These are phyloP conservation scores for Debaryomyces singareniensis DNA, from an alignment of 1,139 yeast species.

Conservation along the genomic window DNA sequence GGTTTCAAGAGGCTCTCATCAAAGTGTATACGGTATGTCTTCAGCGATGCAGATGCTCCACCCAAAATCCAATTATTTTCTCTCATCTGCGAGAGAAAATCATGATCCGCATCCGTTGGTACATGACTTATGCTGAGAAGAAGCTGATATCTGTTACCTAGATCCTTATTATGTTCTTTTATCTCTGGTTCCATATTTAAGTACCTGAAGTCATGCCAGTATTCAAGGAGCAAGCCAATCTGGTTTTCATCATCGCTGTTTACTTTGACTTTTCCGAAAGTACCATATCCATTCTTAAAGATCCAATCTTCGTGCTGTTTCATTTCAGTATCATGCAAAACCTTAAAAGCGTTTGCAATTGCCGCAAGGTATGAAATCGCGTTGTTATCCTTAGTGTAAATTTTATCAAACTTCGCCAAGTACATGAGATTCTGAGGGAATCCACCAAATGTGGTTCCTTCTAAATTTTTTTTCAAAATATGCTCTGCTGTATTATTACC, in stretches of 20 bases:
- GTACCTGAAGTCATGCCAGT: conserved; percentile 31
- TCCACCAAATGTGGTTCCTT: conserved; percentile 14
- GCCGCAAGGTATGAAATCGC: conserved; percentile 27
- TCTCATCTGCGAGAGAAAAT: conserved; percentile 16
- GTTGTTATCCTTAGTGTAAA: conserved; percentile 26
- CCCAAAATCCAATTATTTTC: conserved; percentile 15
- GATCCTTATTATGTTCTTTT: conserved; percentile 3
- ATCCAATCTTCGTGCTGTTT: conserved; percentile 13
- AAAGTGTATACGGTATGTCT: conserved; percentile 2
- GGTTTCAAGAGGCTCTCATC: background rate
- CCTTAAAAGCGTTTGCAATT: conserved; percentile 22
- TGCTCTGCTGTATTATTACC: conserved; percentile 17
- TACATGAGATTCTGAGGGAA: conserved; percentile 34
- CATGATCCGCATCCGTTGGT: conserved; percentile 6
- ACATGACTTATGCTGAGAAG: conserved; percentile 7
- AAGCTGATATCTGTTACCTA: conserved; percentile 12
- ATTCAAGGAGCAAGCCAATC: conserved; percentile 30
- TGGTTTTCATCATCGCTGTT: conserved; percentile 17
- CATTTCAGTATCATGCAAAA: conserved; percentile 17
- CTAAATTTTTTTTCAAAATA: conserved; percentile 24
- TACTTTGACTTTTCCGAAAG: conserved; percentile 23
- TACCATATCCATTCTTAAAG: conserved; percentile 17
- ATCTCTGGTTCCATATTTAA: conserved; percentile 18
- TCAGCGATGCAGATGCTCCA: conserved; percentile 1
- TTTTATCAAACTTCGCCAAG: conserved; percentile 31